phyloP scores from a whole-genome alignment of 371 early-diverging fungal genomes.

The Sporodiniella umbellata region DNA sequence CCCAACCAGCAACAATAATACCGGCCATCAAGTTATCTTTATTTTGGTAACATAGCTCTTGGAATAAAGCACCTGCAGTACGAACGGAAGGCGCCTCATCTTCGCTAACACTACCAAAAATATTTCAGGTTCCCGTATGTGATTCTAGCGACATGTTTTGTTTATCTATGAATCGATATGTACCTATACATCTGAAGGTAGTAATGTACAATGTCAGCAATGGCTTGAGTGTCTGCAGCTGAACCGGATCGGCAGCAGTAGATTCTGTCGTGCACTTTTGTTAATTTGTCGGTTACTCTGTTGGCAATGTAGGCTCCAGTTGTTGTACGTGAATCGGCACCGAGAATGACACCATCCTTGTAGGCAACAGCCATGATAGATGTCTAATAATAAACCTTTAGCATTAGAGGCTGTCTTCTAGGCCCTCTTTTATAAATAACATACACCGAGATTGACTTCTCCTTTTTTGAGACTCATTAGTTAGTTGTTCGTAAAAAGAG shows the following conservation, averaged over 20 bases:
- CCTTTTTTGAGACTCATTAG: conserved; percentile 80
- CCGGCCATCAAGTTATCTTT: conserved; percentile 92
- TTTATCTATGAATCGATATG: conserved; percentile 5
- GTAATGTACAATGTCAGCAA: conserved; percentile 95
- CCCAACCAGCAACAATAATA: conserved; percentile 99
- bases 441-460: conserved; percentile 93
- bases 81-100: conserved; percentile 85
- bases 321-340: conserved; percentile 98
- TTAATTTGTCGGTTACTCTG: conserved; percentile 98
- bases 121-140: background rate
- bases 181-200: conserved; percentile 90
- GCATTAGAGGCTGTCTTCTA: background rate
- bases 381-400: conserved; percentile 64
- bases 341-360: conserved; percentile 96
- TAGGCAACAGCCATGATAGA: conserved; percentile 99
- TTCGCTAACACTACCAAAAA: conserved; percentile 70
- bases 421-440: conserved; percentile 15
- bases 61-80: conserved; percentile 92
- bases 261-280: conserved; percentile 94
- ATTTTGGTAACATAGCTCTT: conserved; percentile 94
- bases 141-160: background rate
- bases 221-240: conserved; percentile 99
- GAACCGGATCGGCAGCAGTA: conserved; percentile 98
- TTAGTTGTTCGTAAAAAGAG: background rate
- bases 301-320: conserved; percentile 97